A percentile compares a stretch with the other conserved stretches of the same genome.
These are phyloP conservation scores for Dissophora ornata DNA, from an alignment of 192 early-diverging fungal genomes.

Conservation along the genomic window DNA sequence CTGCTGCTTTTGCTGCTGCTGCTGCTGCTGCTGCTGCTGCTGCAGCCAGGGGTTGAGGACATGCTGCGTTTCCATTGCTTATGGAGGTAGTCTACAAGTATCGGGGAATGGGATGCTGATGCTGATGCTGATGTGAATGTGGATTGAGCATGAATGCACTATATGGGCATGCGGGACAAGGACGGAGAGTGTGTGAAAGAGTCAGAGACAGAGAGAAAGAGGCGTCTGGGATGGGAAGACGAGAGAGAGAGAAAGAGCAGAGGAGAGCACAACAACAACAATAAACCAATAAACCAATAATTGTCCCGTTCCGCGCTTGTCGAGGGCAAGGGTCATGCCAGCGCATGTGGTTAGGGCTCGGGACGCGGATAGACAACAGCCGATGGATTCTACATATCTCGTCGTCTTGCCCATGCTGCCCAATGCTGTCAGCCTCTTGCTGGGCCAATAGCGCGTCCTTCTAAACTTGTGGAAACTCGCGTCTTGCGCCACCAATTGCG, in stretches of 20 bases:
- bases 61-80: conserved; percentile 40
- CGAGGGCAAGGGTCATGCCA: too few relatives aligned
- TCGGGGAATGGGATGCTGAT: background rate
- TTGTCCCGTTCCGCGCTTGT: too few relatives aligned
- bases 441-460: too few relatives aligned
- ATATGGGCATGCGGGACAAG: background rate
- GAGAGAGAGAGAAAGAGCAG: conserved; percentile 2
- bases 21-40: background rate
- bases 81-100: background rate
- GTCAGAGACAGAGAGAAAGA: background rate
- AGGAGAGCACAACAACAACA: background rate
- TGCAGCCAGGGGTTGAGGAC: conserved; percentile 45
- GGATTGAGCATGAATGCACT: background rate
- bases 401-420: too few relatives aligned
- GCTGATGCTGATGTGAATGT: background rate
- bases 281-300: too few relatives aligned
- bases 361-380: too few relatives aligned
- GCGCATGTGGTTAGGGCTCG: too few relatives aligned
- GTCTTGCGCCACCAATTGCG: too few relatives aligned
- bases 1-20: conserved; percentile 18
- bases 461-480: too few relatives aligned
- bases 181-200: background rate
- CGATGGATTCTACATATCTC: too few relatives aligned
- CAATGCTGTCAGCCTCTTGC: too few relatives aligned
- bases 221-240: background rate